Base-by-base conservation (phyloP, 208 protist species). In the Angomonas ambiguus region DNA sequence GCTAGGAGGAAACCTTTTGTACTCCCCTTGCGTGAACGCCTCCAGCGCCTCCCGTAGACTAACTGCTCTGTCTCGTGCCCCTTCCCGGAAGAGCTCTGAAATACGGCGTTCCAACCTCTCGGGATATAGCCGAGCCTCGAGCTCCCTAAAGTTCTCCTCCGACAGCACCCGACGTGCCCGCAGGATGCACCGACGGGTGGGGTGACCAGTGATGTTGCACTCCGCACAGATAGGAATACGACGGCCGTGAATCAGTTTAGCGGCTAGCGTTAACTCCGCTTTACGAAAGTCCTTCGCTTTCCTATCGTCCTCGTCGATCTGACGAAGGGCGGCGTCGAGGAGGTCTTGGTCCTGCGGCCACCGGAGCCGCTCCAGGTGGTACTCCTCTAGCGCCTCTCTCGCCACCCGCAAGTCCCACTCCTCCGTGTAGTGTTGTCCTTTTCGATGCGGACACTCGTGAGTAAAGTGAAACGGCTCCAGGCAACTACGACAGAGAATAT, bases 251-350 rank as follows among this genome's bases (percentile, higher is more conserved):
- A 95, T 71, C 18, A 95, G 69, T 60, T 75, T 75, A 45, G 90
- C 74, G 4, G 89, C 89, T 34, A 95, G 72, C 51, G 67, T 60
- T 41, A 95, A 75, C 71, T 95, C 89, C 6, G 76, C 76, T 67
- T 92, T 91, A 42, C 88, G 83, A 59, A 92, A 91, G 24, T 87
- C 80, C 69, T 95, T 95, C 30, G 75, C 86, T 16, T 80, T 79
- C 8, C 84, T 75, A 69, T 91, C 83, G 65, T 92, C 86, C 45
- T 32, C 45, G 72, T 93, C 89, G 60, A 92, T 93, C n/a, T 55
- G 72, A 13, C 65, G 60, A 53, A 92, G 71, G 18, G 84, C 89
- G 0, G 65, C 69, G 2, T 75, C 72, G 11, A 95, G 42, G 11
- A 69, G 69, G 63, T 82, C 48, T 35, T 55, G 51, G 61, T 95